phyloP scores from a whole-genome alignment of 129 eudicot genomes.

The Silybum marianum region DNA sequence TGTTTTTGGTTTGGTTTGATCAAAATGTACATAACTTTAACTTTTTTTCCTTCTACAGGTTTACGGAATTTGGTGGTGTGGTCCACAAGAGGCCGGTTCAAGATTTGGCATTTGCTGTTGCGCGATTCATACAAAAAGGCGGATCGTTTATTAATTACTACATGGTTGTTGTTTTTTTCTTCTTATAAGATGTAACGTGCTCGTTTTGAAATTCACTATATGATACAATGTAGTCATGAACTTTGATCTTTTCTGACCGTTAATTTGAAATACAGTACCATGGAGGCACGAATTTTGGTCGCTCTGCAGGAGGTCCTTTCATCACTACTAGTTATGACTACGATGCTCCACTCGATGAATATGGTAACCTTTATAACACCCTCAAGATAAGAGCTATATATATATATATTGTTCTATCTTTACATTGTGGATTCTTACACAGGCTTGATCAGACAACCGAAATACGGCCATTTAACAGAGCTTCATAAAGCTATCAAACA shows the following conservation, averaged over 20 bases:
- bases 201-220: background rate
- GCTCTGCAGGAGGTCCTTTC: constrained; percentile 99
- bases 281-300: constrained; percentile 98
- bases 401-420: too few relatives aligned
- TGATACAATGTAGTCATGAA: background rate
- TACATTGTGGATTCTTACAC: constrained; percentile 27
- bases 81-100: constrained; percentile 73
- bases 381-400: background rate
- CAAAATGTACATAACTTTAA: background rate
- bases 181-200: background rate
- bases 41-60: constrained; percentile 45
- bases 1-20: constrained; percentile 1
- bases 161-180: constrained; percentile 56
- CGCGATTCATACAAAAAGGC: constrained; percentile 74
- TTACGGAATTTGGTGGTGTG: constrained; percentile 83
- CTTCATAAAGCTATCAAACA: constrained; percentile 81
- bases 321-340: constrained; percentile 95
- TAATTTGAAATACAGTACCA: constrained; percentile 68
- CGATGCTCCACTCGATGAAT: constrained; percentile 99
- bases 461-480: constrained; percentile 81
- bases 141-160: constrained; percentile 88
- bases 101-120: constrained; percentile 95
- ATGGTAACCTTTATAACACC: constrained; percentile 44
- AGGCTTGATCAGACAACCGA: constrained; percentile 92
- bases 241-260: background rate